Percentiles rank a stretch among this genome's conserved stretches.
phyloP scores from a whole-genome alignment of 225 moss, liverwort and hornwort species.

The Marchantia paleacea region DNA sequence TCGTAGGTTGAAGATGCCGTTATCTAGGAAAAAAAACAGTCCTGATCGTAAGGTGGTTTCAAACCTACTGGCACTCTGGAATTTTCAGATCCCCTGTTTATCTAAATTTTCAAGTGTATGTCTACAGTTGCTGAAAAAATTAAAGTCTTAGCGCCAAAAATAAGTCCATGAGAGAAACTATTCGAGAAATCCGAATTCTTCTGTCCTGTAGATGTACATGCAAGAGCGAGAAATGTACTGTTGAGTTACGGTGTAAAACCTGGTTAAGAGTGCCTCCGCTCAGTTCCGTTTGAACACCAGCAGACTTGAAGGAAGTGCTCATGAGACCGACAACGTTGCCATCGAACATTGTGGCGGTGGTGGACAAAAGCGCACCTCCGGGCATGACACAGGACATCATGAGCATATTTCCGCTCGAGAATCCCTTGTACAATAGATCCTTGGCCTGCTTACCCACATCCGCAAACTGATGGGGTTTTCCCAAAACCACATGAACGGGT shows the following conservation, averaged over 20 bases:
- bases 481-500: conserved; percentile 32
- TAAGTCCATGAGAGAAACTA: no score
- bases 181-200: no score
- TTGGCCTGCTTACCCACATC: conserved; percentile 77
- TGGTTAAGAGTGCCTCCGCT: conserved; percentile 40
- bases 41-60: not conserved
- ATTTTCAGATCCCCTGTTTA: no score
- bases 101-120: no score
- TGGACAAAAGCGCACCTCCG: conserved; percentile 53
- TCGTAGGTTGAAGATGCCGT: conserved; percentile 32
- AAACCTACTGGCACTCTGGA: not conserved
- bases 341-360: conserved; percentile 61
- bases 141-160: no score
- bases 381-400: conserved; percentile 72
- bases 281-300: conserved; percentile 52
- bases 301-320: conserved; percentile 61
- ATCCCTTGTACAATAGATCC: conserved; percentile 75
- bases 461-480: conserved; percentile 56
- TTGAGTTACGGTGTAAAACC: conserved; percentile 9
- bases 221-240: no score
- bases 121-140: no score
- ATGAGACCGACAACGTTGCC: conserved; percentile 61
- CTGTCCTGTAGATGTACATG: no score
- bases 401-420: conserved; percentile 64
- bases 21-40: conserved; percentile 14